Percentiles rank a stretch among this genome's conserved stretches.
phyloP scores from a whole-genome alignment of 306 rosid genomes.

The Malus domestica region ASM211411v1 NC_041804.1:5449501-5450000 shows the following conservation, averaged over 20 bases:
- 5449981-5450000: conserved; percentile 16
- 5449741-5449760: conserved; percentile 27
- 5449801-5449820: background rate
- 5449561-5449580: conserved; percentile 36
- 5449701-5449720: conserved; percentile 51
- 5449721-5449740: background rate
- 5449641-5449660: conserved; percentile 46
- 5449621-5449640: conserved; percentile 62
- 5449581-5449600: conserved; percentile 43
- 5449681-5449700: conserved; percentile 81
- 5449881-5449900: too few relatives aligned
- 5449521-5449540: conserved; percentile 65
- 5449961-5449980: conserved; percentile 37
- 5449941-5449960: conserved; percentile 22
- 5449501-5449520: conserved; percentile 39
- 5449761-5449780: background rate
- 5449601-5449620: conserved; percentile 49
- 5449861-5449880: background rate
- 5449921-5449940: conserved; percentile 25
- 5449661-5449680: conserved; percentile 61
- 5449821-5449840: background rate
- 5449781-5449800: conserved; percentile 25
- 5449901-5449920: background rate
- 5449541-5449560: conserved; percentile 38
- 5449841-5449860: background rate